Evolutionary conservation across 495 filamentous ascomycete genomes (phyloP), one percentile per base, ranked within the genome.

Genomic region (Thermochaetoides thermophila): DNA sequence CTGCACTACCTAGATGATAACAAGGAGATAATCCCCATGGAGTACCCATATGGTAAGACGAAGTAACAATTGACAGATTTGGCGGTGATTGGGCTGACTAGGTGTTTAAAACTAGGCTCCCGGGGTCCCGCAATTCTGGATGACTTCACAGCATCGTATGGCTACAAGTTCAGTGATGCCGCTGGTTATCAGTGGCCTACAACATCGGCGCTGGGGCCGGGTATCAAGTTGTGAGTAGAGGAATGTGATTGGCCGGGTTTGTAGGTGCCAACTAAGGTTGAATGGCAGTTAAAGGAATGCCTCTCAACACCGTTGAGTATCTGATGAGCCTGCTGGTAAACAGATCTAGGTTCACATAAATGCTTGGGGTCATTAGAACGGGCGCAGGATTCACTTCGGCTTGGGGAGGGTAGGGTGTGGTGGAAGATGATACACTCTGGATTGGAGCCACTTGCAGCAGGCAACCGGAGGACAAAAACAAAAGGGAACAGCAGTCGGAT

Each of bases 21-120:
- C 64, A 87, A 89, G 66, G 91, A 99, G 62, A 96, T 99, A 35
- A 81, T 92, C 40, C 91, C 91, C 18, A 99, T 99, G 91, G 91
- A 95, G 55, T 99, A 99, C 64, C 87, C 91, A 30, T 99, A 99
- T 58, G 91, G 89, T 94, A 60, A 59, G 84, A 61, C n/a, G 23
- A 17, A 13, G n/a, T 16, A 14, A 3, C 6, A 16, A 2, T 10
- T 5, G 12, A 12, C 12, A 3, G 7, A 28, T 3, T 24, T 21
- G 14, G 4, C 1, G 5, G 18, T 11, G 23, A 32, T 17, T 5
- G 24, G 24, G 20, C 14, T 14, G 24, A 22, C 41, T 54, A 25
- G 46, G 34, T 31, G 32, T 5, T 27, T 17, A 35, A 34, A 17
- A n/a, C n/a, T 42, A 97, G 89, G 91, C 38, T 96, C 91, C 33